A percentile compares a stretch with the other conserved stretches of the same genome.
Conservation (phyloP, 2,329 filamentous ascomycete genomes). For the Trichoderma atrobrunneum region DNA sequence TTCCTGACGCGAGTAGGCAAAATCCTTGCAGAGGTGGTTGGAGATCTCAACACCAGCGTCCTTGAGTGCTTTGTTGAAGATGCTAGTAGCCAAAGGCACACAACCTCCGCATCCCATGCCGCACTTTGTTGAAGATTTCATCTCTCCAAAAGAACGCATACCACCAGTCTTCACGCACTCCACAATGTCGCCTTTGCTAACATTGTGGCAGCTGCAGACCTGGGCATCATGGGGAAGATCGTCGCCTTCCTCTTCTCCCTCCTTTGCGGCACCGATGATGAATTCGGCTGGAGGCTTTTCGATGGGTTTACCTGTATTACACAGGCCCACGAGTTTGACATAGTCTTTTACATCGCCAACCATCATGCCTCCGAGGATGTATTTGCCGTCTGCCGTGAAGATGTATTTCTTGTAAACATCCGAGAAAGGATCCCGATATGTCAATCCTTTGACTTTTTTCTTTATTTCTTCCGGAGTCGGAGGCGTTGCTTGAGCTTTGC, state of each 20-base stretch:
- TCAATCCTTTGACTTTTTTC: constrained; percentile 69
- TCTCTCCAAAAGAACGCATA: constrained; percentile 76
- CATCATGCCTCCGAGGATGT: constrained; percentile 94
- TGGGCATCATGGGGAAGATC: constrained; percentile 83
- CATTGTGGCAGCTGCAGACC: constrained; percentile 91
- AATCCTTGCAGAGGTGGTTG: constrained; percentile 83
- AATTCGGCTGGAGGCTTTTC: constrained; percentile 78
- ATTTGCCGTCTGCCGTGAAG: constrained; percentile 86
- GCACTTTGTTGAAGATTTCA: constrained; percentile 89
- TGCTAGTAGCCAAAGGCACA: constrained; percentile 81
- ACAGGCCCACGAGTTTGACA: constrained; percentile 81
- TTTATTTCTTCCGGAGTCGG: background rate
- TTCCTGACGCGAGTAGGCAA: constrained; percentile 78
- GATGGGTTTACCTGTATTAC: constrained; percentile 76
- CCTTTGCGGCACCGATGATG: constrained; percentile 72
- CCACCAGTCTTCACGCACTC: constrained; percentile 70
- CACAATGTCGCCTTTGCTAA: constrained; percentile 78
- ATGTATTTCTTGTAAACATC: constrained; percentile 93
- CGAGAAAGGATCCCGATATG: constrained; percentile 84
- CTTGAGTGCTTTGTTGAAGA: constrained; percentile 86
- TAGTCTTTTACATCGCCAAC: constrained; percentile 91
- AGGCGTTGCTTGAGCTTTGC: constrained; percentile 33
- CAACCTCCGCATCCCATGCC: constrained; percentile 89
- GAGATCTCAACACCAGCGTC: constrained; percentile 83
- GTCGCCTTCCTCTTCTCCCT: constrained; percentile 69